Base-by-base conservation (phyloP, 495 filamentous ascomycete genomes). In the Penicillium lagena region DNA sequence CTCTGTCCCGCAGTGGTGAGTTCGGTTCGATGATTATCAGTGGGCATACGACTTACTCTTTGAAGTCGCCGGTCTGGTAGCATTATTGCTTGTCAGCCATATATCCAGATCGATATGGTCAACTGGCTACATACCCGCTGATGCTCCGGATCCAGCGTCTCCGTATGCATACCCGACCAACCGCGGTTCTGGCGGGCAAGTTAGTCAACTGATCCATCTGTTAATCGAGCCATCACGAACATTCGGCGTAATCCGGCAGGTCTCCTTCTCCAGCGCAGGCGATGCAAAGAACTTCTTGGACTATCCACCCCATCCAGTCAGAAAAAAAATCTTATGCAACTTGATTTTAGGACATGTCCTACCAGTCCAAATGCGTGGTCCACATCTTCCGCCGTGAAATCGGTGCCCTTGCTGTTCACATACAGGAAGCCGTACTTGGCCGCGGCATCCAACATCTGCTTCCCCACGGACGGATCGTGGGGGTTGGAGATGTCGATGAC, bases 341-440 rank as follows among this genome's bases (percentile, higher is more conserved):
- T 37, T 31, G 7, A 3, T 39, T 33, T 43, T 10, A 40, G 9
- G 27, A 39, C 45, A 40, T 75, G 36, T 15, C 7, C 8, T 51
- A 94, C 90, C 64, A 94, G 50, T 29, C 77, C 73, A 66, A 96
- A 97, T 9, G 82, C 81, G 44, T 69, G 58, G n/a, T 87, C 73
- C 22, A 97, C 79, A 37, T 83, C 79, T 15, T 75, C 66, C 0
- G 65, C 47, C 0, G 81, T 70, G n/a, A 97, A 87, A 39, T 85
- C 81, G 6, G 62, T 70, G 29, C 79, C 78, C 12, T 76, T 77
- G 54, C 81, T 82, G 46, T 81, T 85, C 55, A 97, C 80, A 64
- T 93, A 97, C 29, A 96, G 75, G 58, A 97, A 97, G 38, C 91
- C 91, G 62, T 87, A 82, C 22, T 82, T 77, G 30, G 82, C 73